Percentiles rank a stretch among this genome's conserved stretches.
Conservation (phyloP, 148 eudicot species). For the Silene latifolia region DNA sequence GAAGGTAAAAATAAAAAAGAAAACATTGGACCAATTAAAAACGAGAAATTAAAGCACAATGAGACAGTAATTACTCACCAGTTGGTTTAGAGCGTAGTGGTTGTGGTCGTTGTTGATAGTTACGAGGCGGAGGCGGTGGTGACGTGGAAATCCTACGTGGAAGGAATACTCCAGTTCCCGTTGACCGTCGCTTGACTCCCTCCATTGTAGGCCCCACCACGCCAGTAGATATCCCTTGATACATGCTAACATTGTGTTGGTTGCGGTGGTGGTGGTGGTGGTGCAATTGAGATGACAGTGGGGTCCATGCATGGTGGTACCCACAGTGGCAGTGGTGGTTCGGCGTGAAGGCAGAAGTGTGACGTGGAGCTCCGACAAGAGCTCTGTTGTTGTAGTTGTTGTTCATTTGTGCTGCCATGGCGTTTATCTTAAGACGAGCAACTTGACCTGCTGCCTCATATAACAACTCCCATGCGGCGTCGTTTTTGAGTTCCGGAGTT, state of each 20-base stretch:
- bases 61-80: not conserved
- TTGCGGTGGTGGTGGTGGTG: not conserved
- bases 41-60: too few relatives aligned
- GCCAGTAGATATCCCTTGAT: not conserved
- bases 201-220: not conserved
- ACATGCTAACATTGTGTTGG: not conserved
- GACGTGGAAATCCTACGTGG: not conserved
- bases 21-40: not conserved
- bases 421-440: conserved; percentile 42
- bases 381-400: conserved; percentile 8
- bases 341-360: conserved; percentile 3
- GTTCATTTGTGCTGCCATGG: conserved; percentile 26
- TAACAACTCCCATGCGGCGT: conserved; percentile 45
- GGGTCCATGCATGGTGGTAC: too few relatives aligned
- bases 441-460: conserved; percentile 51
- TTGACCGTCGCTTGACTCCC: not conserved
- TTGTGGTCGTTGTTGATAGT: too few relatives aligned
- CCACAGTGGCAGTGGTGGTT: too few relatives aligned
- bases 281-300: too few relatives aligned
- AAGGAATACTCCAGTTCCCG: not conserved
- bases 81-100: not conserved
- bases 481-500: conserved; percentile 26
- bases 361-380: conserved; percentile 10
- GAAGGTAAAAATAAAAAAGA: too few relatives aligned
- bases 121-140: not conserved